Conservation (phyloP, 129 eudicot genomes). For the Flaveria brownii region DNA sequence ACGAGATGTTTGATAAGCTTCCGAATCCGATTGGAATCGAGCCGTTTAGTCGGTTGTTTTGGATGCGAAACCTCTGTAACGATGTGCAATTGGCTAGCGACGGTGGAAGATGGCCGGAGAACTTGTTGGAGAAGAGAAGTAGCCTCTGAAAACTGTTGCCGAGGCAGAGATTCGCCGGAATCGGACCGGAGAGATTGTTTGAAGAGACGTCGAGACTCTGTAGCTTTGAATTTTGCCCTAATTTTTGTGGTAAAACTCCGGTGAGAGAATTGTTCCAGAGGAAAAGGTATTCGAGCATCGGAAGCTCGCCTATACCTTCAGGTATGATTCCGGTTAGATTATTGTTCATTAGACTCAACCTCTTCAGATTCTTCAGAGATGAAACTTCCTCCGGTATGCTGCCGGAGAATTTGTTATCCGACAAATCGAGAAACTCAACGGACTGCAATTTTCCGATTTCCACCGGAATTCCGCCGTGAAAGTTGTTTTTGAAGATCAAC, state of each 20-base stretch:
- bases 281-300: conserved; percentile 47
- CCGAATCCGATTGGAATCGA: conserved; percentile 83
- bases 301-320: conserved; percentile 75
- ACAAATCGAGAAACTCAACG: conserved; percentile 63
- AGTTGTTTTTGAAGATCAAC: conserved; percentile 55
- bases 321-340: conserved; percentile 71
- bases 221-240: conserved; percentile 64
- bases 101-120: conserved; percentile 59
- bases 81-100: conserved; percentile 73
- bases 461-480: conserved; percentile 66
- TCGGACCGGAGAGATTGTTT: conserved; percentile 68
- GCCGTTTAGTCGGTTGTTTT: conserved; percentile 69
- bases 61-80: conserved; percentile 60
- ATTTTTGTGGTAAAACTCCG: conserved; percentile 64
- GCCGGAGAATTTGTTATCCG: conserved; percentile 66
- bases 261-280: conserved; percentile 88
- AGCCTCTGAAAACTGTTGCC: conserved; percentile 65
- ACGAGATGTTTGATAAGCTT: conserved; percentile 52
- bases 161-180: conserved; percentile 67
- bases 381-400: conserved; percentile 64
- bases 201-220: conserved; percentile 81
- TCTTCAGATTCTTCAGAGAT: conserved; percentile 41
- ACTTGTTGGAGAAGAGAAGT: conserved; percentile 66
- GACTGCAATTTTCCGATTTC: conserved; percentile 39
- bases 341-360: conserved; percentile 62